Conservation (phyloP, 78 protist genomes). For the Pelomyxa schiedti region DNA sequence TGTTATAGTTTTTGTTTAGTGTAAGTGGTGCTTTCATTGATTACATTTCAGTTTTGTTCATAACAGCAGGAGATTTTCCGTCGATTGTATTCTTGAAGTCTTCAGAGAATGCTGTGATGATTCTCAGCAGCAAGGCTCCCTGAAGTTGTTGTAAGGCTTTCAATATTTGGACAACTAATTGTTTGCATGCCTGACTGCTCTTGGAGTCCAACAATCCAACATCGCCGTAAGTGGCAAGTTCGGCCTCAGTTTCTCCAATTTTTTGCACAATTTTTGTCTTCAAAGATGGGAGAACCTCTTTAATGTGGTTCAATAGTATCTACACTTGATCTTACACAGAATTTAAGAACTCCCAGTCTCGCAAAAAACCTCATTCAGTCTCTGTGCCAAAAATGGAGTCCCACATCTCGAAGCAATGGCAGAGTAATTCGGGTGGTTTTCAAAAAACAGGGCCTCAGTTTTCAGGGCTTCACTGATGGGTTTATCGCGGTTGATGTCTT, state of each 20-base stretch:
- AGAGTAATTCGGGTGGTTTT: slow-evolving; percentile 70
- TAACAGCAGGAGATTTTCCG: slow-evolving; percentile 60
- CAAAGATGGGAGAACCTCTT: slow-evolving; percentile 54
- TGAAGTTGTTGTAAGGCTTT: no score
- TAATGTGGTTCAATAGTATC: slow-evolving; percentile 72
- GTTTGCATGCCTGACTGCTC: no score
- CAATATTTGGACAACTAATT: no score
- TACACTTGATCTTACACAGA: no score
- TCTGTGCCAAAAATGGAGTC: slow-evolving; percentile 60
- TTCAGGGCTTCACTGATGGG: slow-evolving; percentile 63
- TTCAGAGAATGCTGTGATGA: slow-evolving; percentile 44
- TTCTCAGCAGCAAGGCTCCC: slow-evolving; percentile 60
- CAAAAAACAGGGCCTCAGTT: slow-evolving; percentile 73
- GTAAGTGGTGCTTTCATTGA: not conserved
- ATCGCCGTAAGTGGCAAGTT: not conserved
- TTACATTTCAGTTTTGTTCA: not conserved
- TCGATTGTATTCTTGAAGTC: slow-evolving; percentile 54
- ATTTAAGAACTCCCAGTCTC: no score
- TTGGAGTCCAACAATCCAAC: no score
- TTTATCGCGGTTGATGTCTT: slow-evolving; percentile 61
- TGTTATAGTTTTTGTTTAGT: no score
- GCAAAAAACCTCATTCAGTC: slow-evolving; percentile 47
- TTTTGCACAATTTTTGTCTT: not conserved
- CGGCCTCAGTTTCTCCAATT: no score
- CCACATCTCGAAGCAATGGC: slow-evolving; percentile 59